A percentile compares a stretch with the other conserved stretches of the same genome.
phyloP scores from a whole-genome alignment of 2,329 filamentous ascomycete genomes.

The Trichothecium sympodiale region DNA sequence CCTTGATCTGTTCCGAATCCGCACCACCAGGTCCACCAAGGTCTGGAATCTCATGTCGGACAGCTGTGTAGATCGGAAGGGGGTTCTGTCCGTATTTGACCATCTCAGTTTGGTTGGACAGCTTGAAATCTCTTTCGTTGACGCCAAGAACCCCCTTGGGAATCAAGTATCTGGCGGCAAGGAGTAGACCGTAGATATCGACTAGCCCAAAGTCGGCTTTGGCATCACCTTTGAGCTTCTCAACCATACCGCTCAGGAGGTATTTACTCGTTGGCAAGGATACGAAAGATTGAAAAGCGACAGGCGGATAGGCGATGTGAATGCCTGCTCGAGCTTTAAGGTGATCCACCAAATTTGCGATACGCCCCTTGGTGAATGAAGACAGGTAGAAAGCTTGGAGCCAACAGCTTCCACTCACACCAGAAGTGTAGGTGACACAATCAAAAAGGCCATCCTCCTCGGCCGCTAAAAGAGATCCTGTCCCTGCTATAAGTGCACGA shows the following conservation, averaged over 20 bases:
- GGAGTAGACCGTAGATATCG: conserved; percentile 79
- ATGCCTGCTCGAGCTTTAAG: conserved; percentile 74
- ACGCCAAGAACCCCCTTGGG: conserved; percentile 67
- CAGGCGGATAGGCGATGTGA: conserved; percentile 87
- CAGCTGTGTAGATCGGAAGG: conserved; percentile 88
- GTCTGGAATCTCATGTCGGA: conserved; percentile 81
- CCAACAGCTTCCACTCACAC: conserved; percentile 95
- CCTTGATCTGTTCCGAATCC: conserved; percentile 37
- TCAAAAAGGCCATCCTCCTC: conserved; percentile 85
- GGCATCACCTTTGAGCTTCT: conserved; percentile 71
- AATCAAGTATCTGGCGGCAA: conserved; percentile 76
- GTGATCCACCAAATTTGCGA: conserved; percentile 66
- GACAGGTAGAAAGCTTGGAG: conserved; percentile 73
- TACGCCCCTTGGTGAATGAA: conserved; percentile 57
- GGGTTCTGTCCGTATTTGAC: conserved; percentile 71
- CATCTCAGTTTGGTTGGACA: conserved; percentile 75
- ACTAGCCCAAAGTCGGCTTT: conserved; percentile 76
- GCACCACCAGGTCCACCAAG: conserved; percentile 31
- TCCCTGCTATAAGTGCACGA: conserved; percentile 79
- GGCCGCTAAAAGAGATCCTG: conserved; percentile 75
- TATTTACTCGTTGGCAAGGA: conserved; percentile 89
- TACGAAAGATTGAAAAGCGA: conserved; percentile 70
- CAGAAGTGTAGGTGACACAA: conserved; percentile 88
- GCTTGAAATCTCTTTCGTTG: conserved; percentile 69
- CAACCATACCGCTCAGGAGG: conserved; percentile 75